Conservation (phyloP, 2,329 filamentous ascomycete species). For the Periglandula ipomoeae region DNA sequence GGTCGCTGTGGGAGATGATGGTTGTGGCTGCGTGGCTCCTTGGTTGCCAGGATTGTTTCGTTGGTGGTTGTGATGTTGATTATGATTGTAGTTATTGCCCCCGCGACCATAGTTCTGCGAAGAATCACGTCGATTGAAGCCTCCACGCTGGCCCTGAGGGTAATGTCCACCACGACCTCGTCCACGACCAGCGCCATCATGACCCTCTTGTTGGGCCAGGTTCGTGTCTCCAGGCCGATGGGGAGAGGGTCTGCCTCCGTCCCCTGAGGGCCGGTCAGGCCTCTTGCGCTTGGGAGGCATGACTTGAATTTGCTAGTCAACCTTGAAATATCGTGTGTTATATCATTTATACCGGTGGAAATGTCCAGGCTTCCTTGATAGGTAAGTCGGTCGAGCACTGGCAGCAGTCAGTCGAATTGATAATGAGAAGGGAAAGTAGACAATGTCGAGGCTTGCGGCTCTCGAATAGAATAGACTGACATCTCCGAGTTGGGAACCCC, state of each 20-base stretch:
- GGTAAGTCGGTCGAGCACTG: not conserved
- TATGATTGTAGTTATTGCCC: constrained; percentile 14
- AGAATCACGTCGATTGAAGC: constrained; percentile 44
- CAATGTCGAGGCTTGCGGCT: not conserved
- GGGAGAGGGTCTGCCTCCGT: constrained; percentile 48
- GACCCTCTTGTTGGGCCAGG: constrained; percentile 49
- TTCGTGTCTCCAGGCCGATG: constrained; percentile 50
- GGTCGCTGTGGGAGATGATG: constrained; percentile 14
- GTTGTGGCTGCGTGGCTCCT: constrained; percentile 13
- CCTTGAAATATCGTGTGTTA: constrained; percentile 15
- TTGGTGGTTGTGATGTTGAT: constrained; percentile 11
- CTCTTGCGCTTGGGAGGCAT: constrained; percentile 56
- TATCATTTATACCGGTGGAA: constrained; percentile 22
- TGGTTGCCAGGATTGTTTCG: constrained; percentile 12
- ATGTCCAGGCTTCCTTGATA: not conserved
- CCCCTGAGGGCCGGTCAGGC: constrained; percentile 38
- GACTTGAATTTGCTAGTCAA: constrained; percentile 15
- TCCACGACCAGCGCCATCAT: constrained; percentile 39
- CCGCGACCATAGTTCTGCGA: constrained; percentile 26
- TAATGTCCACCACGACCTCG: constrained; percentile 34
- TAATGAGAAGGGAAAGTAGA: not conserved
- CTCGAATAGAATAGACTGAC: too few species aligned
- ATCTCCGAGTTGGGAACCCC: too few species aligned
- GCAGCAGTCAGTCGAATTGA: not conserved
- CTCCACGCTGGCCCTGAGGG: constrained; percentile 28